phyloP scores from a whole-genome alignment of 805 yeast species.

The Ogataea minuta region DNA sequence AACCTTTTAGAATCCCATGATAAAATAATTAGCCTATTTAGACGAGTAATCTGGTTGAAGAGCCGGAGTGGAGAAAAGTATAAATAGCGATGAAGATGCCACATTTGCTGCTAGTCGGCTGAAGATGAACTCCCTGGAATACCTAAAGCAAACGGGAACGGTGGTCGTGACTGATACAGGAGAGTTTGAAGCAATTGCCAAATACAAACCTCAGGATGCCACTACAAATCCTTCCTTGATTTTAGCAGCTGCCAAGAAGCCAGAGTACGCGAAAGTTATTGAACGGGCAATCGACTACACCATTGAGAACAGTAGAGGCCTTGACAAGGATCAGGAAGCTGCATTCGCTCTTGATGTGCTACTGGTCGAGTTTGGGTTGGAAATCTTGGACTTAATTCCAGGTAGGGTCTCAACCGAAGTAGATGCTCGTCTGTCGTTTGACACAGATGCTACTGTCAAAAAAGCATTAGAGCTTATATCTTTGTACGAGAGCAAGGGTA shows the following conservation, averaged over 20 bases:
- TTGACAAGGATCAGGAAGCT: slow-evolving; percentile 54
- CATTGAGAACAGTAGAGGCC: slow-evolving; percentile 51
- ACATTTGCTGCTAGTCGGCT: background rate
- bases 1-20: background rate
- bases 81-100: background rate
- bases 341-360: slow-evolving; percentile 81
- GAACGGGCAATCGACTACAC: slow-evolving; percentile 87
- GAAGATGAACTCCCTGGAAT: slow-evolving; percentile 68
- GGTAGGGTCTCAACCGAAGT: slow-evolving; percentile 99
- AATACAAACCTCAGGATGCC: slow-evolving; percentile 98
- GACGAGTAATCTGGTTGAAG: background rate
- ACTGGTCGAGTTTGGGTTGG: slow-evolving; percentile 92
- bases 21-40: slow-evolving; percentile 6
- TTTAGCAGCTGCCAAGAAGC: slow-evolving; percentile 89
- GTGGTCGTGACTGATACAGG: slow-evolving; percentile 98
- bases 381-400: slow-evolving; percentile 89
- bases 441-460: slow-evolving; percentile 86
- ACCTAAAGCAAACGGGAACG: slow-evolving; percentile 91
- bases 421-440: slow-evolving; percentile 95
- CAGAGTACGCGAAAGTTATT: slow-evolving; percentile 82
- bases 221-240: slow-evolving; percentile 98
- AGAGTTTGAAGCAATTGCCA: slow-evolving; percentile 96
- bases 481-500: slow-evolving; percentile 80
- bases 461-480: slow-evolving; percentile 90
- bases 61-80: background rate